Conservation (phyloP, 2,329 filamentous ascomycete genomes). For the Colletotrichum tabaci region DNA sequence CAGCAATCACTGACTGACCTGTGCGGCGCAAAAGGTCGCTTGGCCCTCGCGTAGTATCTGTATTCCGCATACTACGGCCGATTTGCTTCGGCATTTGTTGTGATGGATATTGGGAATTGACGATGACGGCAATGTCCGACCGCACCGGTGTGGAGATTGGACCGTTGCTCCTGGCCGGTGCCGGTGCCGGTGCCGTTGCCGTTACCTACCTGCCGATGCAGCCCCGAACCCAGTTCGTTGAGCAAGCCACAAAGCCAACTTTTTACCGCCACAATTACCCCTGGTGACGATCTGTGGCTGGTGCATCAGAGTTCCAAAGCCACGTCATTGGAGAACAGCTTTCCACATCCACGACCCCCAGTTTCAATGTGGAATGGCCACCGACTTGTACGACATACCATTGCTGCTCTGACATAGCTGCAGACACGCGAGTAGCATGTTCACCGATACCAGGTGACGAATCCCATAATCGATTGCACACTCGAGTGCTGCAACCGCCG, state of each 20-base stretch:
- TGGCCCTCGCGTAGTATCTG: not conserved
- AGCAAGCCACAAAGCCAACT: not conserved
- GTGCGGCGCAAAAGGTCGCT: not conserved
- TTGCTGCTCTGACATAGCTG: not conserved
- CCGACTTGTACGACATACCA: not conserved
- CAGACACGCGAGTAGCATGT: slow-evolving; percentile 13
- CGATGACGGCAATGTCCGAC: not conserved
- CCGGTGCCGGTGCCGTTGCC: slow-evolving; percentile 21
- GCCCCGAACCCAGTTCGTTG: not conserved
- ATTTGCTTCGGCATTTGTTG: not conserved
- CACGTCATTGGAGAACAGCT: slow-evolving; percentile 43
- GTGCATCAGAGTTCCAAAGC: slow-evolving; percentile 14
- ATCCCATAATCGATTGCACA: not conserved
- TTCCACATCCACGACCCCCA: slow-evolving; percentile 2
- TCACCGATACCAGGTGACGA: not conserved
- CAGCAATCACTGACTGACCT: not conserved
- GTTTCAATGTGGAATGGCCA: slow-evolving; percentile 14
- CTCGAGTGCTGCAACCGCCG: not conserved
- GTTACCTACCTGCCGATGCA: slow-evolving; percentile 25
- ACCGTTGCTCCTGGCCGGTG: slow-evolving; percentile 17
- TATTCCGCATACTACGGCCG: not conserved
- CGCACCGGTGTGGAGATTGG: slow-evolving; percentile 11
- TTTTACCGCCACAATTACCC: not conserved
- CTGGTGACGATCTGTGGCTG: slow-evolving; percentile 5
- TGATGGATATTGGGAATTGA: not conserved